Percentiles rank a stretch among this genome's conserved stretches.
Evolutionary conservation across 192 early-diverging fungal species (phyloP).

Genomic region (Chytriomyces sp.): DNA sequence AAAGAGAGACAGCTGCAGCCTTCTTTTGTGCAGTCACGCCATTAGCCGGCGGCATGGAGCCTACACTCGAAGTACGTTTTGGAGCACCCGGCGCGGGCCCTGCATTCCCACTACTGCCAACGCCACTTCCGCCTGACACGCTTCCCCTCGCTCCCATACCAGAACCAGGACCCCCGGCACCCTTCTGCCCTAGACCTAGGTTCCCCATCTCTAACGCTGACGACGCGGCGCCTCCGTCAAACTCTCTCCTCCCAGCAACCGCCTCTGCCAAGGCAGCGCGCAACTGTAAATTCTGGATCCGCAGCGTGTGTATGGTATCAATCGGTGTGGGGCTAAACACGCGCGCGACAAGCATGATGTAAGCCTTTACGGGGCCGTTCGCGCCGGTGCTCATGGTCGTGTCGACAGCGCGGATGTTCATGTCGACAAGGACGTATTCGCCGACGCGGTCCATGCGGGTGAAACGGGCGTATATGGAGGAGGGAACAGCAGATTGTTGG

Average conservation of each 20-base stretch:
- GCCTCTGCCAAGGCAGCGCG: not conserved
- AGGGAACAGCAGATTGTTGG: not conserved
- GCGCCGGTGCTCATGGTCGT: not conserved
- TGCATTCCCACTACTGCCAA: not conserved
- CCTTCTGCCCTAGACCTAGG: not conserved
- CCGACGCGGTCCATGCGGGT: constrained; percentile 20
- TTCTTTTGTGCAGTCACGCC: not conserved
- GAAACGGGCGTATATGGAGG: constrained; percentile 4
- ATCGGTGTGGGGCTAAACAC: constrained; percentile 3
- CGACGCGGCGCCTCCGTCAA: no score
- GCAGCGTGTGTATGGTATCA: constrained; percentile 20
- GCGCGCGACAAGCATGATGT: constrained; percentile 1
- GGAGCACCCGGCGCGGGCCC: not conserved
- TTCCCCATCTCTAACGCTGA: not conserved
- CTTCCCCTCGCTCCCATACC: not conserved
- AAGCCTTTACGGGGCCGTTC: not conserved
- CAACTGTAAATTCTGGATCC: constrained; percentile 14
- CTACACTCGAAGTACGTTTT: not conserved
- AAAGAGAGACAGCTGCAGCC: not conserved
- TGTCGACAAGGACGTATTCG: constrained; percentile 22
- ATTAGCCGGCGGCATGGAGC: no score
- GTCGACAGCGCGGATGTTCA: not conserved
- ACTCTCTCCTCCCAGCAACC: no score
- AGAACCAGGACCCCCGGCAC: not conserved
- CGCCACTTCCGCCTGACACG: not conserved